Evolutionary conservation across 345 rosid genomes (phyloP).

Genomic region (Aquilaria sinensis): DNA sequence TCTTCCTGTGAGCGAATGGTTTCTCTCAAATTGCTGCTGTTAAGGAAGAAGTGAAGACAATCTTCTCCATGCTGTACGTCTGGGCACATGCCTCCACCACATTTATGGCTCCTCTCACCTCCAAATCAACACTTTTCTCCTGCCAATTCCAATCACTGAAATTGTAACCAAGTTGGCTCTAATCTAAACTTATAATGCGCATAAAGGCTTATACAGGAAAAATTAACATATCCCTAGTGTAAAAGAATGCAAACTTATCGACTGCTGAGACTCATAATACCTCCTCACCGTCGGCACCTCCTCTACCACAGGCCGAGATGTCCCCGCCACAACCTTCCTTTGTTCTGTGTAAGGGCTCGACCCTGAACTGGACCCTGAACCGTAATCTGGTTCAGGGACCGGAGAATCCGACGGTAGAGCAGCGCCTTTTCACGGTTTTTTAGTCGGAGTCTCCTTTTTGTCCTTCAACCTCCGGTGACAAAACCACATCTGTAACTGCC

Average conservation of each 20-base stretch:
- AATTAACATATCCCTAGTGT: too few relatives aligned
- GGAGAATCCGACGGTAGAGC: constrained; percentile 38
- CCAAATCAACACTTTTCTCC: constrained; percentile 60
- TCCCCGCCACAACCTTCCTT: constrained; percentile 33
- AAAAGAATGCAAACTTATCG: too few relatives aligned
- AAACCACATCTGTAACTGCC: constrained; percentile 99
- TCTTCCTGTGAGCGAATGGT: constrained; percentile 43
- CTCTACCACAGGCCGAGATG: constrained; percentile 38
- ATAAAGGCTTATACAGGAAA: too few relatives aligned
- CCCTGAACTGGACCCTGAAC: constrained; percentile 61
- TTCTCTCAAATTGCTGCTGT: constrained; percentile 83
- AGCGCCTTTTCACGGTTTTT: constrained; percentile 38
- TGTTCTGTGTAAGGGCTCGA: constrained; percentile 64
- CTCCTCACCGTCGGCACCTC: constrained; percentile 40
- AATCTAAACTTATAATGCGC: too few relatives aligned
- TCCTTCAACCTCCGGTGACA: constrained; percentile 97
- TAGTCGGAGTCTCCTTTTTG: constrained; percentile 50
- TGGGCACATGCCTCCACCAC: constrained; percentile 88
- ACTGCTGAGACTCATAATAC: constrained; percentile 58
- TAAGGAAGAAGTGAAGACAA: constrained; percentile 66
- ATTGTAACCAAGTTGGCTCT: too few relatives aligned
- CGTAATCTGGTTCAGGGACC: constrained; percentile 47
- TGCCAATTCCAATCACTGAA: constrained; percentile 10
- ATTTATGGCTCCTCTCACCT: constrained; percentile 80
- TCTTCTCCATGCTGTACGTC: constrained; percentile 49